phyloP scores from a whole-genome alignment of 352 stramenopile species.

The Elongisporangium anandrum region DNA sequence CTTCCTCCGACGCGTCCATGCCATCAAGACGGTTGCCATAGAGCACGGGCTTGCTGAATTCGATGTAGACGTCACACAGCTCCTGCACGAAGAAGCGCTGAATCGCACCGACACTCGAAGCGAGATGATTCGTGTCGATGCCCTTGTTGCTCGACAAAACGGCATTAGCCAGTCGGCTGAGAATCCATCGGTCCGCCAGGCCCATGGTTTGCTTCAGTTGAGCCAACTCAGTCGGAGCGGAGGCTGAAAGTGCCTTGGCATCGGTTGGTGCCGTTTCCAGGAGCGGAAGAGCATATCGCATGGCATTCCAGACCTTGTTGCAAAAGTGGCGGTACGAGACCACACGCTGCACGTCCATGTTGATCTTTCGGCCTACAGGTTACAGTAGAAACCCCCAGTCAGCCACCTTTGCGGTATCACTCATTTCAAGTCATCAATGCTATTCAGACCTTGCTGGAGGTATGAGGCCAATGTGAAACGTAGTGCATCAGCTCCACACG shows the following conservation, averaged over 20 bases:
- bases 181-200: constrained; percentile 76
- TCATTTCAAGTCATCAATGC: no score
- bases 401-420: background rate
- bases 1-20: constrained; percentile 31
- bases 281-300: constrained; percentile 69
- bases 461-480: constrained; percentile 97
- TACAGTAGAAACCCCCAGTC: background rate
- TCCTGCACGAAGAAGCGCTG: constrained; percentile 86
- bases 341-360: constrained; percentile 84
- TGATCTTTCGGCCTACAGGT: constrained; percentile 83
- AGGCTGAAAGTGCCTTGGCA: background rate
- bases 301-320: constrained; percentile 89
- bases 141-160: constrained; percentile 59
- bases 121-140: constrained; percentile 67
- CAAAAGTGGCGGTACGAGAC: constrained; percentile 85
- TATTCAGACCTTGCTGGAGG: constrained; percentile 59
- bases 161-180: constrained; percentile 67
- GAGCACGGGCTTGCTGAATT: constrained; percentile 82
- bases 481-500: constrained; percentile 97
- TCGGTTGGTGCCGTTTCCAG: constrained; percentile 20
- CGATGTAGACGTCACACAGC: constrained; percentile 86
- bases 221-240: constrained; percentile 14
- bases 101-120: constrained; percentile 57
- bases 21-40: constrained; percentile 61
- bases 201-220: constrained; percentile 37